Evolutionary conservation across 495 filamentous ascomycete genomes (phyloP), one percentile per base, ranked within the genome.

Genomic region (Thozetella sp.): DNA sequence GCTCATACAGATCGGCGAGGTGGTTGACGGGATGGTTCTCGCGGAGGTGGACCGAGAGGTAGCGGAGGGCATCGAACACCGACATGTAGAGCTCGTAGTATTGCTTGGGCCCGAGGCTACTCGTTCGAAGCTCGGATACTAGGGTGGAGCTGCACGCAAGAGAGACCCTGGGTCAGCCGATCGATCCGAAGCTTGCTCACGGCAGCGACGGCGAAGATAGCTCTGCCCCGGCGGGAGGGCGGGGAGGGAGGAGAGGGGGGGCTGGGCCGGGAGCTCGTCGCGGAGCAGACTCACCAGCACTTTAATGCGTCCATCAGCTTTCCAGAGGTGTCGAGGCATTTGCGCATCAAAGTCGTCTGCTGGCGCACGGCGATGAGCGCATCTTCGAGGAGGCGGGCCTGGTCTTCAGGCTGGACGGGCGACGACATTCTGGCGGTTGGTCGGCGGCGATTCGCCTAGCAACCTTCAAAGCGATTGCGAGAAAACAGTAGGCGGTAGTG

Each of bases 71-170:
- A 80, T 99, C 95, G 76, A 99, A 99, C 55, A 98, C 91, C 60
- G 94, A 85, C 95, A 99, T 99, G 80, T 99, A 99, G 59, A 99
- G 85, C 75, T 99, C 95, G 74, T 99, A 99, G 81, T 99, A 99
- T 74, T 98, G 95, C 71, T 99, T 99, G 2, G 95, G 95, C 4
- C 95, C 92, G 22, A 99, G 82, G 64, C 90, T 97, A 72, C 93
- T 94, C 15, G 95, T 98, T 68, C 95, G 92, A 53, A 99, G 85
- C 76, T 99, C 95, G 26, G 96, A 97, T 57, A 99, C 96, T 40
- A 99, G 85, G 45, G 95, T 99, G 26, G 96, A 98, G 76, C 95
- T 99, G 63, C 55, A 61, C 12, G 51, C 37, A 40, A n/a, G 9
- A 20, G 43, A 20, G n/a, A 20, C n/a, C 12, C 12, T 15, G 10